phyloP scores from a whole-genome alignment of 306 rosid species.

The Trifolium fragiferum region DNA sequence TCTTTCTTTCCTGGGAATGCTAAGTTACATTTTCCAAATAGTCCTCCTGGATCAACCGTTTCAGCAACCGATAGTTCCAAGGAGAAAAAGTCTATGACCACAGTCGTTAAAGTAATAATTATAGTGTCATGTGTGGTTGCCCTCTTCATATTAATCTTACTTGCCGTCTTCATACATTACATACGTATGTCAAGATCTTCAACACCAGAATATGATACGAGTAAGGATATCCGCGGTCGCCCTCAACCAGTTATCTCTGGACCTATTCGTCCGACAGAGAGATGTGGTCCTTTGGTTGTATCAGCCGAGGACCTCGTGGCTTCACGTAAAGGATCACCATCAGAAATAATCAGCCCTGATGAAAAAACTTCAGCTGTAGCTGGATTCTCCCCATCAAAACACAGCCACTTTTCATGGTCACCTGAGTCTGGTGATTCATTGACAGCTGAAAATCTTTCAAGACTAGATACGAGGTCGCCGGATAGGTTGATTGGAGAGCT shows the following conservation, averaged over 20 bases:
- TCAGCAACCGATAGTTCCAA: conserved; percentile 52
- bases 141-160: conserved; percentile 70
- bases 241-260: conserved; percentile 63
- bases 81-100: conserved; percentile 60
- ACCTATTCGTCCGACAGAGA: conserved; percentile 51
- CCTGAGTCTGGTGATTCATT: conserved; percentile 87
- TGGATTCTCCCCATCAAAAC: conserved; percentile 86
- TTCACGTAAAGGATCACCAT: conserved; percentile 75
- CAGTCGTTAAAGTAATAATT: conserved; percentile 77
- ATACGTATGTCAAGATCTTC: conserved; percentile 69
- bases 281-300: conserved; percentile 71
- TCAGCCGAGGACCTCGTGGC: conserved; percentile 86
- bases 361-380: conserved; percentile 67
- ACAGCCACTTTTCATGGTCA: conserved; percentile 88
- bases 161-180: conserved; percentile 84
- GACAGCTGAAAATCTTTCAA: conserved; percentile 70
- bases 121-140: conserved; percentile 87
- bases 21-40: conserved; percentile 58
- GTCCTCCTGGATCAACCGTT: conserved; percentile 61
- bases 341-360: conserved; percentile 69
- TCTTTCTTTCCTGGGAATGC: conserved; percentile 90
- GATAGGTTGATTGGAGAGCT: conserved; percentile 92
- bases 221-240: conserved; percentile 53
- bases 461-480: conserved; percentile 85
- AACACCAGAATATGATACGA: conserved; percentile 52